Evolutionary conservation across 2,329 filamentous ascomycete species (phyloP).

Genomic region (Parascedosporium putredinis): DNA sequence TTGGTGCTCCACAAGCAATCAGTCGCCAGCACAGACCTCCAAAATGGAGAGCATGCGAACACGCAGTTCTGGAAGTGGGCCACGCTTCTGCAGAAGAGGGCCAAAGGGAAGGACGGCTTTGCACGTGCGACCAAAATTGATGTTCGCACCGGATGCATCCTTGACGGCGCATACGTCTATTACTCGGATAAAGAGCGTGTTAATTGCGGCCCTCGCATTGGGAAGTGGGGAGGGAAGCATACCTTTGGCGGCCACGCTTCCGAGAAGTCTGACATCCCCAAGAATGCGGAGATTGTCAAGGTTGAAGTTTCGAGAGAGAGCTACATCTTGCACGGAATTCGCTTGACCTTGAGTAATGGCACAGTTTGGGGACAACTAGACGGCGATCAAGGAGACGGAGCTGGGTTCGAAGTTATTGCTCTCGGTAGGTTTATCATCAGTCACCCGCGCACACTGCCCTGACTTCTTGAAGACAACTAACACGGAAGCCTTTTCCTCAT

Average conservation of each 20-base stretch:
- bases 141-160: constrained; percentile 29
- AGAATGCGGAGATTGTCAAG: constrained; percentile 19
- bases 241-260: constrained; percentile 22
- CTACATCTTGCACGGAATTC: constrained; percentile 13
- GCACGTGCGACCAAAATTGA: constrained; percentile 31
- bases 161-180: constrained; percentile 34
- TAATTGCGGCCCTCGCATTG: constrained; percentile 27
- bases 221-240: constrained; percentile 10
- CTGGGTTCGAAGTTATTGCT: not conserved
- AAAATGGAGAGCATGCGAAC: constrained; percentile 12
- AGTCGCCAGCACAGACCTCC: constrained; percentile 12
- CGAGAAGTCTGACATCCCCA: constrained; percentile 15
- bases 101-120: constrained; percentile 20
- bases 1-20: constrained; percentile 28
- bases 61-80: constrained; percentile 18
- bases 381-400: constrained; percentile 12
- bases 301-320: constrained; percentile 17
- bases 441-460: not conserved
- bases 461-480: not conserved
- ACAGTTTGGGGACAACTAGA: constrained; percentile 13
- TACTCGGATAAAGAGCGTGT: constrained; percentile 31
- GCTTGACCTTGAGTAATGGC: constrained; percentile 15
- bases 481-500: constrained; percentile 3
- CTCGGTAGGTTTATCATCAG: not conserved
- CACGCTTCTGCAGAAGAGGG: constrained; percentile 21